phyloP scores from a whole-genome alignment of 2,329 filamentous ascomycete genomes.

The Xenoacremonium recifei region DNA sequence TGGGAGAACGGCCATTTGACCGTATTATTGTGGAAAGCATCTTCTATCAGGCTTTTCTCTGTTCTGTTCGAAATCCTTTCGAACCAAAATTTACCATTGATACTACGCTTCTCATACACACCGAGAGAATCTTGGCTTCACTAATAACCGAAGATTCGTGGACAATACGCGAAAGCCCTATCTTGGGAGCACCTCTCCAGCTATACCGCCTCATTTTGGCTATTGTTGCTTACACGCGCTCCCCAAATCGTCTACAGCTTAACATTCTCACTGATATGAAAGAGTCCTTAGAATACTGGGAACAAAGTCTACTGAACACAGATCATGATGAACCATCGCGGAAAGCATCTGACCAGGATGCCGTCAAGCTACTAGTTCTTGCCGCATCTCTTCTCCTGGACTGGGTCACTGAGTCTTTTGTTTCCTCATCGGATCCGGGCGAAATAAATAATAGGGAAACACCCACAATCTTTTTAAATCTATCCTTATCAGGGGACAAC shows the following conservation, averaged over 20 bases:
- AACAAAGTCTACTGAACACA: background rate
- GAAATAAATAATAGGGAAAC: no score
- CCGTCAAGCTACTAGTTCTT: constrained; percentile 1
- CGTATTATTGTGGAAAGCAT: constrained; percentile 9
- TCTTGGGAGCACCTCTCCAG: background rate
- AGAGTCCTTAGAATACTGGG: constrained; percentile 1
- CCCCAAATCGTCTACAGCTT: background rate
- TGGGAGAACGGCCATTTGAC: constrained; percentile 5
- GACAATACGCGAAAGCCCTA: background rate
- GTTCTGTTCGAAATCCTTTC: constrained; percentile 5
- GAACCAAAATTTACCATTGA: constrained; percentile 8
- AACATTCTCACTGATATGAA: background rate
- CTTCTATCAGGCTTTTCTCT: constrained; percentile 10
- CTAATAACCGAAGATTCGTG: background rate
- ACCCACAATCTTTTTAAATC: background rate
- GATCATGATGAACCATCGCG: background rate
- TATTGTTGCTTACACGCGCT: constrained; percentile 1
- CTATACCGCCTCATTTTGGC: constrained; percentile 5
- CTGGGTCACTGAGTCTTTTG: constrained; percentile 1
- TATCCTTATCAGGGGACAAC: no score
- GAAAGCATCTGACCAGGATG: background rate
- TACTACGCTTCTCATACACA: constrained; percentile 2
- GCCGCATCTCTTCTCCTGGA: constrained; percentile 5
- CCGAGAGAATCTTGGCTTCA: constrained; percentile 1
- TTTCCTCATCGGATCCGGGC: background rate